These are phyloP conservation scores for Mycena galopus DNA, from an alignment of 768 basidiomycete species.

Conservation along the genomic window DNA sequence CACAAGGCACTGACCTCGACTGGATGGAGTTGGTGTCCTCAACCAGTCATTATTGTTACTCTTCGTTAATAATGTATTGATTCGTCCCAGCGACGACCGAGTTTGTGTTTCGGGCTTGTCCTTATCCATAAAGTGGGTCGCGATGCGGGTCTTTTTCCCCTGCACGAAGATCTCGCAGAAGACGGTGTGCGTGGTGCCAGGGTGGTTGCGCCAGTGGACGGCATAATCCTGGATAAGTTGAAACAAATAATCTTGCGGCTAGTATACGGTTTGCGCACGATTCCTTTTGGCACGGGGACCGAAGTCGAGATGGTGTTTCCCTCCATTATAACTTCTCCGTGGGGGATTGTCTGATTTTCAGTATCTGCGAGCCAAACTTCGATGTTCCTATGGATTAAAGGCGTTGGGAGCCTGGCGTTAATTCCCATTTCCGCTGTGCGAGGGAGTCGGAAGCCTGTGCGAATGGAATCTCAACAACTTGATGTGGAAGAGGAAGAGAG, in stretches of 20 bases:
- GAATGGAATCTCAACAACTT: too few species aligned
- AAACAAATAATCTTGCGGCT: neutral
- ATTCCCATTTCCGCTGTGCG: too few species aligned
- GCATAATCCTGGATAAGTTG: neutral
- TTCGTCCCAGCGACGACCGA: constrained; percentile 7
- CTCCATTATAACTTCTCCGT: neutral
- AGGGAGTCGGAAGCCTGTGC: too few species aligned
- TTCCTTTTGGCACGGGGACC: neutral
- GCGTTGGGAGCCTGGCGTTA: neutral
- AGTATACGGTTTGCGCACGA: neutral
- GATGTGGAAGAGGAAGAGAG: too few species aligned
- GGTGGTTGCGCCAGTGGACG: constrained; percentile 8
- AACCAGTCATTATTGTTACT: neutral
- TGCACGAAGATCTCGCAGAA: constrained; percentile 18
- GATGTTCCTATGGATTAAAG: neutral
- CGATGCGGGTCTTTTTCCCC: neutral
- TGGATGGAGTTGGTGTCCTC: neutral
- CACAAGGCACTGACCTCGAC: neutral
- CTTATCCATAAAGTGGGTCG: constrained; percentile 21
- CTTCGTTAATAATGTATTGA: neutral
- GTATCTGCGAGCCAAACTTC: constrained; percentile 9
- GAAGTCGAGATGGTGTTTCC: neutral
- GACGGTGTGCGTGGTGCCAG: constrained; percentile 9
- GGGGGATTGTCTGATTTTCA: neutral
- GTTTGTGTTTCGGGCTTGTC: constrained; percentile 4